Evolutionary conservation across 108 stramenopile species (phyloP).

Genomic region (Cyclotella sp.): DNA sequence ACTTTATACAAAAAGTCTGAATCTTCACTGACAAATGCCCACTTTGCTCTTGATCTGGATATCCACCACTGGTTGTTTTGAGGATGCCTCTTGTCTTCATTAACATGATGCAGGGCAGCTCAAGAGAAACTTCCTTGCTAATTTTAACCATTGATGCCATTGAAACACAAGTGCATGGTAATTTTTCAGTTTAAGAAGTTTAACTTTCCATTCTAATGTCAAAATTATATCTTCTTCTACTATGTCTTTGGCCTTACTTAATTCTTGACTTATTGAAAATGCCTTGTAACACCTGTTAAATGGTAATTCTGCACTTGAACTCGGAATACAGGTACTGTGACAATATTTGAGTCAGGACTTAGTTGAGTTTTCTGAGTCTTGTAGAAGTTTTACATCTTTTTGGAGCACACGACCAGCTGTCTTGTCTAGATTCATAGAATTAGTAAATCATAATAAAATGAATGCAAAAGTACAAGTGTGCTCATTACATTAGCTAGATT

Average conservation of each 20-base stretch:
- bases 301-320: too few relatives aligned
- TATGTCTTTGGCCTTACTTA: conserved; percentile 5
- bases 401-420: too few relatives aligned
- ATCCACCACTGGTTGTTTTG: conserved; percentile 99
- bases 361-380: too few relatives aligned
- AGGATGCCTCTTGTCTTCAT: conserved; percentile 89
- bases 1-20: conserved; percentile 71
- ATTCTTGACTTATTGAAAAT: conserved; percentile 76
- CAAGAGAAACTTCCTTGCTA: conserved; percentile 78
- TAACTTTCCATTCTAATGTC: conserved; percentile 82
- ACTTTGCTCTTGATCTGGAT: conserved; percentile 91
- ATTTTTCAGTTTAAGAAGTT: conserved; percentile 41
- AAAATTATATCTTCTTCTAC: conserved; percentile 81
- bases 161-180: conserved; percentile 43
- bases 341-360: too few relatives aligned
- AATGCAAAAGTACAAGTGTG: too few relatives aligned
- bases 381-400: too few relatives aligned
- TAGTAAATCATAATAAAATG: too few relatives aligned
- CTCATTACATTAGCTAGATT: too few relatives aligned
- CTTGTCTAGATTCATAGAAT: too few relatives aligned
- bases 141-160: conserved; percentile 69
- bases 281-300: conserved; percentile 98
- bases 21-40: conserved; percentile 64
- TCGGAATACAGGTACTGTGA: too few relatives aligned
- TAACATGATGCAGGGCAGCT: conserved; percentile 77